Evolutionary conservation across 495 filamentous ascomycete genomes (phyloP).

Genomic region (Aspergillus ostianus): DNA sequence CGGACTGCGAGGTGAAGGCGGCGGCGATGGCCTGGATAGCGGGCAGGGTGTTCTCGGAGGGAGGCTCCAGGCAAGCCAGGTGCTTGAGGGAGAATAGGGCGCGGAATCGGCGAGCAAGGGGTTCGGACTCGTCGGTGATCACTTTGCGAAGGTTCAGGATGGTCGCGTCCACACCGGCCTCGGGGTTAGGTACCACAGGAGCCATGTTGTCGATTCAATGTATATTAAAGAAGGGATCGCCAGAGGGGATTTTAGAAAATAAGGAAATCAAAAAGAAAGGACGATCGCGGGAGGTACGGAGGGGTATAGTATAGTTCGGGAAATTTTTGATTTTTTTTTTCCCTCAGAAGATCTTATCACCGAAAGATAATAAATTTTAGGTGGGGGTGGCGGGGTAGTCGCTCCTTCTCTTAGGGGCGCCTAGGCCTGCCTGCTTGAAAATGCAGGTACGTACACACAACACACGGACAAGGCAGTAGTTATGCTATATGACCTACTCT

Average conservation of each 20-base stretch:
- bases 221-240: not conserved
- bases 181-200: conserved; percentile 7
- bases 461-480: too few relatives aligned
- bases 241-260: not conserved
- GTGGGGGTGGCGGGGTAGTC: conserved; percentile 32
- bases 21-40: conserved; percentile 94
- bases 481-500: too few relatives aligned
- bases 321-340: not conserved
- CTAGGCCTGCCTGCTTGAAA: too few relatives aligned
- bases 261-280: conserved; percentile 1
- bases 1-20: conserved; percentile 79
- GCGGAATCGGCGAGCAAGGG: conserved; percentile 88
- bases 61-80: conserved; percentile 68
- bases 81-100: conserved; percentile 98
- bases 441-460: too few relatives aligned
- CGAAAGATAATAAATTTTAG: conserved; percentile 32
- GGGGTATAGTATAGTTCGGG: not conserved
- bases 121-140: conserved; percentile 72
- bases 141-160: conserved; percentile 67
- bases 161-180: conserved; percentile 27
- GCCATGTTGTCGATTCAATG: conserved; percentile 14
- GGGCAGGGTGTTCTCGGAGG: conserved; percentile 59
- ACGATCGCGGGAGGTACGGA: conserved; percentile 12
- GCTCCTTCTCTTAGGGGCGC: not conserved
- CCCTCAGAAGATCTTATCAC: conserved; percentile 29